These are phyloP conservation scores for Clarireedia hainanense DNA, from an alignment of 2,329 filamentous ascomycete species.

Conservation along the genomic window DNA sequence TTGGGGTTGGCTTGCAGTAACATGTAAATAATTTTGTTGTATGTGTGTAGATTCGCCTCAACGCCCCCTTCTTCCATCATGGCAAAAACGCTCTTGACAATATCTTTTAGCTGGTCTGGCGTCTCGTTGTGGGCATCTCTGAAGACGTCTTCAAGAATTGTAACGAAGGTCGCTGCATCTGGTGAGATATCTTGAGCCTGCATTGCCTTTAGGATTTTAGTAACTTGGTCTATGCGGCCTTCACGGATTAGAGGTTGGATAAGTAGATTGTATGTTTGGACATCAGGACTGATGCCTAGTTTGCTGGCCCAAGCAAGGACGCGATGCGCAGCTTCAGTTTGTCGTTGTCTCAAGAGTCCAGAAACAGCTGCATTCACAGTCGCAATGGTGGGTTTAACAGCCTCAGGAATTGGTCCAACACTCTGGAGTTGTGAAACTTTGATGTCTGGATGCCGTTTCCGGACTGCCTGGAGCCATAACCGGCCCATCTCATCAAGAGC, in stretches of 20 bases:
- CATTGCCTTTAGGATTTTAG: slow-evolving; percentile 53
- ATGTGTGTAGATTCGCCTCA: slow-evolving; percentile 53
- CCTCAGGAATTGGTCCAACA: slow-evolving; percentile 28
- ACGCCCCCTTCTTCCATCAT: slow-evolving; percentile 52
- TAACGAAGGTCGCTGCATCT: slow-evolving; percentile 64
- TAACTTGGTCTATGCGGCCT: slow-evolving; percentile 40
- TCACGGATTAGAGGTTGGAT: slow-evolving; percentile 50
- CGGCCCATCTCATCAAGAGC: slow-evolving; percentile 60
- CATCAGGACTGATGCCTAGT: slow-evolving; percentile 38
- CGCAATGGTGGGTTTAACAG: slow-evolving; percentile 52
- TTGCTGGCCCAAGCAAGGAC: slow-evolving; percentile 43
- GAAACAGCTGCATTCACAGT: slow-evolving; percentile 64
- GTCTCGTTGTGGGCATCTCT: slow-evolving; percentile 34
- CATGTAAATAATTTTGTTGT: slow-evolving; percentile 60
- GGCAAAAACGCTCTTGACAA: slow-evolving; percentile 46
- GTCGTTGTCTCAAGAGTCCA: slow-evolving; percentile 47
- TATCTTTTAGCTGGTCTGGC: slow-evolving; percentile 41
- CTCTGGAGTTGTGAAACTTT: slow-evolving; percentile 18
- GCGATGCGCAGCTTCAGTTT: slow-evolving; percentile 41
- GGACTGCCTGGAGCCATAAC: slow-evolving; percentile 40
- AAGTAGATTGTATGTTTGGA: slow-evolving; percentile 57
- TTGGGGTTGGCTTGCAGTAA: slow-evolving; percentile 40
- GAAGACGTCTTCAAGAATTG: slow-evolving; percentile 57
- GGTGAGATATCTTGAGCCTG: slow-evolving; percentile 43
- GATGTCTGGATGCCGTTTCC: slow-evolving; percentile 16